Base-by-base conservation (phyloP, 2,329 filamentous ascomycete species). In the Pseudophaeomoniella oleicola region DNA sequence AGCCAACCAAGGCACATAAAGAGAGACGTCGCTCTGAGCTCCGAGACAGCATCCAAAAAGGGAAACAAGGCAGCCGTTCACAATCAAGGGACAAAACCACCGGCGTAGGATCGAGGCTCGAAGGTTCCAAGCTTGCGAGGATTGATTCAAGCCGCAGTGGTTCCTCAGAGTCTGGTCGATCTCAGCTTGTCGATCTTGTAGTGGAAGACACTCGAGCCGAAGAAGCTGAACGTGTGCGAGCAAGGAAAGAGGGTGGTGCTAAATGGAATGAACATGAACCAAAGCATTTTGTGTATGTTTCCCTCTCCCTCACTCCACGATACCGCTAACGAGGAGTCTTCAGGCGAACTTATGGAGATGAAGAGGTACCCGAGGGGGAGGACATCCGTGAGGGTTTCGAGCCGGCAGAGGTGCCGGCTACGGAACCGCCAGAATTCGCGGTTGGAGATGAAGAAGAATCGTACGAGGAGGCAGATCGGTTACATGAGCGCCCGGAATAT, bases 131-230 rank as follows among this genome's bases (percentile, higher is more conserved):
- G 30, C 33, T 47, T 5, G 44, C 37, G 16, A 35, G 42, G 11
- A 18, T 44, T 48, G 37, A 50, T 48, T 4, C 53, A 53, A 15
- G 42, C 47, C 6, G n/a, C 6, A 27, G 22, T n/a, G 52, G 68
- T 34, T 72, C 71, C 4, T 61, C 63, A 19, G 66, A 69, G 39
- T 77, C 73, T 1, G 67, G 69, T 44, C 63, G 61, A 41, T 75
- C 72, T 44, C 76, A 81, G 46, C 58, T 81, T 4, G 75, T 81
- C 9, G 76, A 81, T 50, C 57, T 81, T 3, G 68, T 80, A 0
- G 71, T 81, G 5, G 75, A 80, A 56, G 73, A 81, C 49, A 65
- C 57, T 32, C 55, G 72, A 33, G 75, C 73, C 4, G 75, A 79
- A 49, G 66, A 74, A 37, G 60, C 70, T 33, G 74, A 79, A 41